A percentile compares a stretch with the other conserved stretches of the same genome.
Evolutionary conservation across 148 eudicot genomes (phyloP).

Genomic region (Rhododendron ovatum): DNA sequence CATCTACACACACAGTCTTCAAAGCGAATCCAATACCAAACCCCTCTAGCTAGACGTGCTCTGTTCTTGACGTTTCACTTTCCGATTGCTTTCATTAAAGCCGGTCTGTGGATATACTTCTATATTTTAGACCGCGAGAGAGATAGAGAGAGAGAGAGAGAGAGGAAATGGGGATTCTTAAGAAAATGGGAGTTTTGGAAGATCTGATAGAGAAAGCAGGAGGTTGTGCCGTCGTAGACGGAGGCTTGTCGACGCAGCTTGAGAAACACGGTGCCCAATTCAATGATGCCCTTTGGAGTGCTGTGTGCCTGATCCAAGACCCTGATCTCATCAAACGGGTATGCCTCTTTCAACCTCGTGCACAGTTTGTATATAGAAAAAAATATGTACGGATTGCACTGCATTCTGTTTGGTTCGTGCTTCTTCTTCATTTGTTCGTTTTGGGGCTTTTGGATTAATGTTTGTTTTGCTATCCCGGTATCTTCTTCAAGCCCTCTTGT

Average conservation of each 20-base stretch:
- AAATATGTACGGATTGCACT: neutral
- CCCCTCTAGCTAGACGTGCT: neutral
- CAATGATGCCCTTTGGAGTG: conserved; percentile 78
- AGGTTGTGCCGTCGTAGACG: conserved; percentile 74
- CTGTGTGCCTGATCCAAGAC: conserved; percentile 61
- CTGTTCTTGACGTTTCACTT: neutral
- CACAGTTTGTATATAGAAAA: neutral
- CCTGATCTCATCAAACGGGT: conserved; percentile 65
- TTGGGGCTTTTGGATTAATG: neutral
- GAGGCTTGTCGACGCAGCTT: conserved; percentile 78
- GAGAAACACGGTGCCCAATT: conserved; percentile 68
- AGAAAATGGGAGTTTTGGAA: conserved; percentile 32
- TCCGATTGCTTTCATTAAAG: neutral
- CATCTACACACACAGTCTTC: neutral
- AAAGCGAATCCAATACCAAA: neutral
- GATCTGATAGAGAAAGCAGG: conserved; percentile 61
- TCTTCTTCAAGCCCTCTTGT: neutral
- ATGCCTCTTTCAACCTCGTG: neutral
- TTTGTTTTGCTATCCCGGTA: neutral
- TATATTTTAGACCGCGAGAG: neutral
- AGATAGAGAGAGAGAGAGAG: neutral
- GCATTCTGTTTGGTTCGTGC: neutral
- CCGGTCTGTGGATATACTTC: neutral
- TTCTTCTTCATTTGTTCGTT: neutral
- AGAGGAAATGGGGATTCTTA: conserved; percentile 20